Percentiles rank a stretch among this genome's conserved stretches.
phyloP scores from a whole-genome alignment of 768 basidiomycete genomes.

The Hemileccinum impolitum region DNA sequence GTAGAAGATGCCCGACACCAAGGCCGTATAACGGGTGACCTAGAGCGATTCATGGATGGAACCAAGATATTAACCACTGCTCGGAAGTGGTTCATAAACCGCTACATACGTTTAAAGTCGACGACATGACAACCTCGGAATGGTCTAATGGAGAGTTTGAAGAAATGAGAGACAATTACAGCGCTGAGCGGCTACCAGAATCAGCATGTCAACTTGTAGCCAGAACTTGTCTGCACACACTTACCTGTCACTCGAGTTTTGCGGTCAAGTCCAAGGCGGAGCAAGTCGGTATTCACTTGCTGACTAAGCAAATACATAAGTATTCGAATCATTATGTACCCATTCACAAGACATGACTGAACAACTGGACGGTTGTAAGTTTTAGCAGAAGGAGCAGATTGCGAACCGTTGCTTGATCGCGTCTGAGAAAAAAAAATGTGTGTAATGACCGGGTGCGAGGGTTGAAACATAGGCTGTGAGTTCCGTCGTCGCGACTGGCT shows the following conservation, averaged over 20 bases:
- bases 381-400: not conserved
- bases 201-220: not conserved
- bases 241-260: conserved; percentile 13
- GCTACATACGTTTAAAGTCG: conserved; percentile 71
- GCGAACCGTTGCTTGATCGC: not conserved
- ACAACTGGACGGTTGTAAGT: not conserved
- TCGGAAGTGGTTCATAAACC: not conserved
- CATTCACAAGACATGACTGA: too few relatives aligned
- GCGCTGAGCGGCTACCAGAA: conserved; percentile 11
- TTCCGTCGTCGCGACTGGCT: not conserved
- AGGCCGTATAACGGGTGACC: conserved; percentile 94
- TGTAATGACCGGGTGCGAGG: conserved; percentile 2
- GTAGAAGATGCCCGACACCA: conserved; percentile 83
- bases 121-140: conserved; percentile 49
- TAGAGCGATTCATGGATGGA: conserved; percentile 28
- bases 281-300: conserved; percentile 26
- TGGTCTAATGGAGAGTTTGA: conserved; percentile 7
- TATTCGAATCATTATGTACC: too few relatives aligned
- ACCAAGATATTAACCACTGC: conserved; percentile 2
- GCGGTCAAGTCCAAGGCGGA: conserved; percentile 22
- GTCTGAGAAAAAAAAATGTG: conserved; percentile 12
- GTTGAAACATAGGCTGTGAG: not conserved
- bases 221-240: not conserved
- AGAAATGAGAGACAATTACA: conserved; percentile 14
- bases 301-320: conserved; percentile 24